Base-by-base conservation (phyloP, 2,329 filamentous ascomycete species). In the Clarireedia monteithiana region DNA sequence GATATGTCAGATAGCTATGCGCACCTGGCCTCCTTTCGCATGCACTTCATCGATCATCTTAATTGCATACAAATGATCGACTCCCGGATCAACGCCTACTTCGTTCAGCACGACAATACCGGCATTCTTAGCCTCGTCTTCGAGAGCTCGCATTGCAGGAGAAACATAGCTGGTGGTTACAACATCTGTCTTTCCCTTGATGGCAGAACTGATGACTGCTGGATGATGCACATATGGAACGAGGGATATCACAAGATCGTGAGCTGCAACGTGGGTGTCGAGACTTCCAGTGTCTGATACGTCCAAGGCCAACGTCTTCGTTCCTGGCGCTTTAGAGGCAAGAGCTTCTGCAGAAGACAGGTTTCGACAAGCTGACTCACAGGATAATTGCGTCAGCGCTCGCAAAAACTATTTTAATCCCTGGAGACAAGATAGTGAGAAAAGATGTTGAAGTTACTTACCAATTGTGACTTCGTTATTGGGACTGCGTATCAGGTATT, bases 41-140 rank as follows among this genome's bases (percentile, higher is more conserved):
- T 96, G 91, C 15, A 95, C 89, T 69, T 88, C 80, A 53, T 86
- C 81, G 66, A 96, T 95, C 57, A 84, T 88, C 76, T 91, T 87
- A 71, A 96, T 82, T 46, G 91, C 91, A 69, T 91, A 86, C 52
- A 85, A 65, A 64, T 76, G 74, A 48, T 89, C 85, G 62, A 89
- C 81, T 67, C 84, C 84, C 30, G 84, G 84, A 70, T 86, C 84
- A 59, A 87, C 69, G 59, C 89, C 89, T 68, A 94, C 94, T 80
- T 96, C 91, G 75, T 96, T 96, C 86, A 96, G 90, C 70, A 96
- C 90, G 4, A 89, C 95, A 70, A 96, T 96, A 60, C 90, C 90
- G 10, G 30, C 20, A 12, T 12, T 34, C 30, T 34, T 34, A 12
- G 12, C 30, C 30, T 34, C 30, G 10, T 34, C 30, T 34, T 34